Base-by-base conservation (phyloP, 1,139 yeast genomes). In the Sugiyamaella pinicola region DNA sequence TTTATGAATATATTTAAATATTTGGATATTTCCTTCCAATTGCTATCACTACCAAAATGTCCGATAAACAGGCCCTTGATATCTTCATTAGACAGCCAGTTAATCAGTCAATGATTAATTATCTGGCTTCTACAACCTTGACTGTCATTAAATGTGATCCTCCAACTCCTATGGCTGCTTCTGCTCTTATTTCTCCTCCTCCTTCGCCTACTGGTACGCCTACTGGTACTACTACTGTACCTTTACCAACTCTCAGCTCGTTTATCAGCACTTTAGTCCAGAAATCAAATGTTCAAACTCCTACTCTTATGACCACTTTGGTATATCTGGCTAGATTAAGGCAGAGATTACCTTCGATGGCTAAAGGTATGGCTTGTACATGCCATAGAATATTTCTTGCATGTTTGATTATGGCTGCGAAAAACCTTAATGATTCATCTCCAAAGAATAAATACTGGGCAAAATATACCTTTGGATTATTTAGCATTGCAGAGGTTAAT, bases 371-470 rank as follows among this genome's bases (percentile, higher is more conserved):
- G 81, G 89, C 88, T 61, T 88, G 97, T 54, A 90, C 98, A 4
- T 82, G 95, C 67, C 98, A 93, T 73, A 79, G 98, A 58, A 87
- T 93, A 56, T 91, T 93, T 61, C 75, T 93, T 53, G 96, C 96
- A 0, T 82, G 96, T 42, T 77, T 93, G 58, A 87, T 93, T 51
- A 75, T 93, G 57, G 87, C 96, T 37, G 96, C 98, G 21, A 93
- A 93, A 73, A 84, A 84, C 59, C 79, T 91, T 59, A 93, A 93
- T 70, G 99, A 93, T 73, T 85, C 96, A 2, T 84, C 95, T 15
- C 99, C 98, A 48, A 80, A 91, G 69, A 93, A 93, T 73, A 90
- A 86, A 72, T 96, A 91, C 74, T 93, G 99, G 99, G 85, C 96
- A 13, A 79, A 81, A 56, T 91, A 90, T 74, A 89, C 98, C 12